phyloP scores from a whole-genome alignment of 306 rosid genomes.

The Lablab purpureus region DNA sequence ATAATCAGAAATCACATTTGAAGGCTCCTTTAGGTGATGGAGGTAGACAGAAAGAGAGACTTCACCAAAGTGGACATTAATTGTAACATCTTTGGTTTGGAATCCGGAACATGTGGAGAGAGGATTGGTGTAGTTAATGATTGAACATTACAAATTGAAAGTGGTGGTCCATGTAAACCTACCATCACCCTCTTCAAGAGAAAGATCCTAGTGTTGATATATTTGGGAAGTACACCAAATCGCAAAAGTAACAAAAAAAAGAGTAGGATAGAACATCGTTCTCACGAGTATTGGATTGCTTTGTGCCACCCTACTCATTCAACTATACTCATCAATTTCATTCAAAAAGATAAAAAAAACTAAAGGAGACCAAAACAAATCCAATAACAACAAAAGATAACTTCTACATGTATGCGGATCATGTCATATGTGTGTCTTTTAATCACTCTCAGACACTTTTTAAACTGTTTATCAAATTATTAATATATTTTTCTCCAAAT shows the following conservation, averaged over 20 bases:
- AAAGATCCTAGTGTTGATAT: slow-evolving; percentile 23
- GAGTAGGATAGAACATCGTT: background rate
- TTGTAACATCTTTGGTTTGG: slow-evolving; percentile 22
- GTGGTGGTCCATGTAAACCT: slow-evolving; percentile 61
- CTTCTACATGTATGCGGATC: background rate
- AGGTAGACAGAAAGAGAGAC: slow-evolving; percentile 2
- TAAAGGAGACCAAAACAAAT: background rate
- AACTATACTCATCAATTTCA: slow-evolving; percentile 3
- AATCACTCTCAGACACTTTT: background rate
- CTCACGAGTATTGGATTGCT: background rate
- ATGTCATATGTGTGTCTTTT: background rate
- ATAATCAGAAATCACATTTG: background rate
- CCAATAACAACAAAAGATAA: background rate
- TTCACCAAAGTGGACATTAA: slow-evolving; percentile 27
- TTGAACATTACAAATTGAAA: slow-evolving; percentile 57
- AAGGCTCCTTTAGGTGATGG: slow-evolving; percentile 4
- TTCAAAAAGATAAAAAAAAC: background rate
- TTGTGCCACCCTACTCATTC: slow-evolving; percentile 1
- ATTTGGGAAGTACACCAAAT: slow-evolving; percentile 23
- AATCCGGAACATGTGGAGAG: slow-evolving; percentile 49
- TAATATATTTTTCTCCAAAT: background rate
- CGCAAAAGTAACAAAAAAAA: background rate
- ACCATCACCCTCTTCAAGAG: slow-evolving; percentile 17
- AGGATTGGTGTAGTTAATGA: slow-evolving; percentile 45
- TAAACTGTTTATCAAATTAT: background rate